Conservation (phyloP, 2,329 filamentous ascomycete species). For the Trichophyton simii region DNA sequence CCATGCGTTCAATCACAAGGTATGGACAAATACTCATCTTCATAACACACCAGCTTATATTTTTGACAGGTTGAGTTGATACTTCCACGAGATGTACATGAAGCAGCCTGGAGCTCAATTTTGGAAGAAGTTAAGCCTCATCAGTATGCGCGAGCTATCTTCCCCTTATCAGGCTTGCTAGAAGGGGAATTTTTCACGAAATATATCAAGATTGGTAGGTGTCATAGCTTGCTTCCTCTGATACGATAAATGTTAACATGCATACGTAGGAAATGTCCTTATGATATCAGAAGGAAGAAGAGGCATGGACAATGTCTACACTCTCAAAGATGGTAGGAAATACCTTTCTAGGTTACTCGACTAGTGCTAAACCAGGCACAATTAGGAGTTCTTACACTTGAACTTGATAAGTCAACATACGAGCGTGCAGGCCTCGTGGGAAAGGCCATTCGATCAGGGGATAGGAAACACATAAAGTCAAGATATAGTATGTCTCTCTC, state of each 20-base stretch:
- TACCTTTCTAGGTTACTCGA: background rate
- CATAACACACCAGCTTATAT: background rate
- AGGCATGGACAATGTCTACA: conserved; percentile 60
- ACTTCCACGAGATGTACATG: conserved; percentile 53
- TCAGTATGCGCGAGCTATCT: conserved; percentile 55
- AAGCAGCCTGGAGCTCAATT: conserved; percentile 39
- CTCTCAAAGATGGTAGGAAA: conserved; percentile 52
- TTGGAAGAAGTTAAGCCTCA: conserved; percentile 27
- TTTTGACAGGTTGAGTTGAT: conserved; percentile 48
- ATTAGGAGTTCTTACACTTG: conserved; percentile 57
- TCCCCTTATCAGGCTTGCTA: conserved; percentile 61
- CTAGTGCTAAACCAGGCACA: background rate
- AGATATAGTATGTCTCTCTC: conserved; percentile 51
- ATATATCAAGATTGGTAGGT: conserved; percentile 65
- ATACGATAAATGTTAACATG: conserved; percentile 3
- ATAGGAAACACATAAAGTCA: conserved; percentile 52
- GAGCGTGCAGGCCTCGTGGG: conserved; percentile 72
- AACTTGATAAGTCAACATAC: conserved; percentile 68
- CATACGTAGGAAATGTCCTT: conserved; percentile 52
- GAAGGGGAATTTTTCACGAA: conserved; percentile 65
- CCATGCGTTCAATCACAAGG: conserved; percentile 58
- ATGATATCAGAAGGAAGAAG: conserved; percentile 72
- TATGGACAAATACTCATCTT: conserved; percentile 20
- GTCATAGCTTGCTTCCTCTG: background rate
- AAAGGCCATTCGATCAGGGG: conserved; percentile 46